Evolutionary conservation across 768 basidiomycete genomes (phyloP).

Genomic region (Boletales sp.): DNA sequence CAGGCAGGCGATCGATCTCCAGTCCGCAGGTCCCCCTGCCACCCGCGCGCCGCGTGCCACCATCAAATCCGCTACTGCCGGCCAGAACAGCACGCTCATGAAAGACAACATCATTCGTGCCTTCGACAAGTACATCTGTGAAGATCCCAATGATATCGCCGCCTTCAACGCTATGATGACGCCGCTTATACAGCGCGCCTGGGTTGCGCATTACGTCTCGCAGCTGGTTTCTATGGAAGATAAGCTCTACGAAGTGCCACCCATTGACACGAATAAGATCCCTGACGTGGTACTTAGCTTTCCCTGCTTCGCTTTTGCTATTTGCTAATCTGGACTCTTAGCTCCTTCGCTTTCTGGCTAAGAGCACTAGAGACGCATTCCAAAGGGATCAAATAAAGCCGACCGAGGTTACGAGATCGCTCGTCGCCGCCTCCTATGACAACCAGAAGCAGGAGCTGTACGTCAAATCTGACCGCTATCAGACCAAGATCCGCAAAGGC

Average conservation of each 20-base stretch:
- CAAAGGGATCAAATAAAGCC: constrained; percentile 29
- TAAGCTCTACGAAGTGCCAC: constrained; percentile 17
- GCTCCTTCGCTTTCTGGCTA: constrained; percentile 27
- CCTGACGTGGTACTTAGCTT: constrained; percentile 15
- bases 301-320: background rate
- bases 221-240: constrained; percentile 21
- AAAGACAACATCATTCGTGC: constrained; percentile 13
- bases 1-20: constrained; percentile 30
- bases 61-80: constrained; percentile 11
- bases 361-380: constrained; percentile 21
- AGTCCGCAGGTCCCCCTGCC: constrained; percentile 12
- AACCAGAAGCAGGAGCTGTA: constrained; percentile 11
- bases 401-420: constrained; percentile 18
- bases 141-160: background rate
- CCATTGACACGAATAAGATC: constrained; percentile 26
- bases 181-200: constrained; percentile 28
- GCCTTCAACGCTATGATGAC: constrained; percentile 5
- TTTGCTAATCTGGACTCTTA: constrained; percentile 5
- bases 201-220: constrained; percentile 30
- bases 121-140: constrained; percentile 11
- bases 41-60: constrained; percentile 21
- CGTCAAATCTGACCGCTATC: constrained; percentile 25
- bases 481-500: constrained; percentile 30
- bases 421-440: constrained; percentile 15
- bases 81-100: constrained; percentile 1